Base-by-base conservation (phyloP, 2,329 filamentous ascomycete species). In the Macrophomina tecta region DNA sequence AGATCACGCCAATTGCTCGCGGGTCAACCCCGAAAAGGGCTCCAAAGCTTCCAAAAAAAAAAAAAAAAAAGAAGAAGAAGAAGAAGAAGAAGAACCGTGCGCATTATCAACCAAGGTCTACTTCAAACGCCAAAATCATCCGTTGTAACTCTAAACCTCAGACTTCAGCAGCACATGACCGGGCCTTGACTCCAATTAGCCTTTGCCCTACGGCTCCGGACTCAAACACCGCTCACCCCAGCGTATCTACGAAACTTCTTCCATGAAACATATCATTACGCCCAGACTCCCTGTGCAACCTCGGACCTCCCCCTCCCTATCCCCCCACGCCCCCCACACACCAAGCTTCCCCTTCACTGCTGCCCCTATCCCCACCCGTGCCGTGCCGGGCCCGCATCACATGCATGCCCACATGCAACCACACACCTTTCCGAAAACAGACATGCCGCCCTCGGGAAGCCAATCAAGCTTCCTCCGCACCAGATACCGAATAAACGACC, bases 381-480 rank as follows among this genome's bases (percentile, higher is more conserved):
- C 42, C 58, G 58, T 62, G 36, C 58, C 58, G 58, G 38, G n/a
- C 56, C 58, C 32, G n/a, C 58, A 61, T 62, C 58, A 62, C 58
- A 49, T 49, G 58, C 58, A 62, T 58, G 53, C 36, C 16, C 23
- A 61, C 12, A 18, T 61, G 56, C 40, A 48, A 46, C 42, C 45
- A 3, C 9, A 30, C 2, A 2, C 42, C 42, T 5, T 45, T 16
- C 42, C 12, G 42, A 36, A 48, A 28, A 16, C 11, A 18, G 11
- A 38, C n/a, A 30, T 38, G 4, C 34, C 1, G 16, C 52, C 8
- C 42, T 23, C 23, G 23, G 42, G 42, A n/a, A 55, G 32, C 52
- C 52, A 55, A 38, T 55, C 52, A 38, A n/a, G 7, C 4, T 34
- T 7, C 16, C 32, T 16, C 32, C 16, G 9, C 16, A 5, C 16